Percentiles rank a stretch among this genome's conserved stretches.
phyloP scores from a whole-genome alignment of 257 asterid species.

The Knoxia roxburghii region DNA sequence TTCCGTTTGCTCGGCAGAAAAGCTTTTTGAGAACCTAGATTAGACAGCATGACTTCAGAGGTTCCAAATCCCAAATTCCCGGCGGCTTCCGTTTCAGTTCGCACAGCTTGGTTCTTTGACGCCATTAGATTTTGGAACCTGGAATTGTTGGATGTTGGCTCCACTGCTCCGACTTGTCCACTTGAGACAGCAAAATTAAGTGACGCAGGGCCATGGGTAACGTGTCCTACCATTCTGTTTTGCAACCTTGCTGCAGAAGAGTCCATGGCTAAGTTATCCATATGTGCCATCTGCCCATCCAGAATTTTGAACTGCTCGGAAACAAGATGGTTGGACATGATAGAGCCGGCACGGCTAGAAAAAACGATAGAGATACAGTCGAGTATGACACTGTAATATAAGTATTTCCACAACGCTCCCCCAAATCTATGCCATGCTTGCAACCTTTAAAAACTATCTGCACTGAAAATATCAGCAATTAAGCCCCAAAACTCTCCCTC shows the following conservation, averaged over 20 bases:
- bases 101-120: constrained; percentile 23
- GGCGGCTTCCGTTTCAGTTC: constrained; percentile 25
- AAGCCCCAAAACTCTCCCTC: neutral
- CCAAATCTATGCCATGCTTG: neutral
- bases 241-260: constrained; percentile 43
- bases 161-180: constrained; percentile 22
- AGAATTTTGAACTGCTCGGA: constrained; percentile 39
- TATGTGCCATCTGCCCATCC: constrained; percentile 40
- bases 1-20: constrained; percentile 60
- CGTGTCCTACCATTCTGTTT: constrained; percentile 33
- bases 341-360: constrained; percentile 13
- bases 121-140: constrained; percentile 24
- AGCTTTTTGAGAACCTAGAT: constrained; percentile 32
- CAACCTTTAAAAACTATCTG: neutral
- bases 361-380: constrained; percentile 4
- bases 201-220: constrained; percentile 23
- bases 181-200: constrained; percentile 20
- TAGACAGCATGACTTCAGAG: constrained; percentile 21
- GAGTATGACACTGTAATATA: neutral
- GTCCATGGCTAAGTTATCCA: constrained; percentile 54
- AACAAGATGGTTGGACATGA: constrained; percentile 48
- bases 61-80: constrained; percentile 26
- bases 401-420: neutral
- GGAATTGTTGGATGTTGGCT: constrained; percentile 29
- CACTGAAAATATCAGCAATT: neutral